Evolutionary conservation across 805 yeast species (phyloP).

Genomic region (Kazachstania kunashirensis): DNA sequence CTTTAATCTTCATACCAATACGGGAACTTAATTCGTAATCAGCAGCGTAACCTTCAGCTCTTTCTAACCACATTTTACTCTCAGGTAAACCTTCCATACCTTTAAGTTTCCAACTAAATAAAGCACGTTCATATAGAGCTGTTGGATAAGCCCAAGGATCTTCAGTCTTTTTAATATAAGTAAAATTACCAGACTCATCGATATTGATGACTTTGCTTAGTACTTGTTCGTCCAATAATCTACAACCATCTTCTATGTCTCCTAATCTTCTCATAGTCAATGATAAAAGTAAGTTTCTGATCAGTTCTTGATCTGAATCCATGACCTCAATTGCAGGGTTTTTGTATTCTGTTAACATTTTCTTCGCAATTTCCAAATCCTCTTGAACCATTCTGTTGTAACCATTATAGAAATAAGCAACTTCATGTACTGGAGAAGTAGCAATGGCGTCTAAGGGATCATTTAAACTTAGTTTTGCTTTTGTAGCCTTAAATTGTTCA

Average conservation of each 20-base stretch:
- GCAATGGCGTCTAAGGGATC: slow-evolving; percentile 71
- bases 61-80: slow-evolving; percentile 55
- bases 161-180: slow-evolving; percentile 41
- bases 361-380: slow-evolving; percentile 44
- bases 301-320: slow-evolving; percentile 51
- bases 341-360: slow-evolving; percentile 43
- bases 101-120: slow-evolving; percentile 62
- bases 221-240: slow-evolving; percentile 45
- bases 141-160: slow-evolving; percentile 88
- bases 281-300: slow-evolving; percentile 54
- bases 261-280: slow-evolving; percentile 62
- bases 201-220: slow-evolving; percentile 34
- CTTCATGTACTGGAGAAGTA: slow-evolving; percentile 74
- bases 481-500: slow-evolving; percentile 36
- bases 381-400: slow-evolving; percentile 69
- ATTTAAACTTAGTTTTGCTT: slow-evolving; percentile 30
- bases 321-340: slow-evolving; percentile 38
- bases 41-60: slow-evolving; percentile 65
- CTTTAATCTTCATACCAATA: slow-evolving; percentile 78
- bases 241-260: slow-evolving; percentile 46
- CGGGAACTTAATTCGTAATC: slow-evolving; percentile 90
- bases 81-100: slow-evolving; percentile 43
- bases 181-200: slow-evolving; percentile 32
- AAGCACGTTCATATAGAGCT: slow-evolving; percentile 73
- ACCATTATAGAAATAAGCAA: slow-evolving; percentile 86